Base-by-base conservation (phyloP, 176 grass and related monocot genomes). In the Oryza meridionalis region DNA sequence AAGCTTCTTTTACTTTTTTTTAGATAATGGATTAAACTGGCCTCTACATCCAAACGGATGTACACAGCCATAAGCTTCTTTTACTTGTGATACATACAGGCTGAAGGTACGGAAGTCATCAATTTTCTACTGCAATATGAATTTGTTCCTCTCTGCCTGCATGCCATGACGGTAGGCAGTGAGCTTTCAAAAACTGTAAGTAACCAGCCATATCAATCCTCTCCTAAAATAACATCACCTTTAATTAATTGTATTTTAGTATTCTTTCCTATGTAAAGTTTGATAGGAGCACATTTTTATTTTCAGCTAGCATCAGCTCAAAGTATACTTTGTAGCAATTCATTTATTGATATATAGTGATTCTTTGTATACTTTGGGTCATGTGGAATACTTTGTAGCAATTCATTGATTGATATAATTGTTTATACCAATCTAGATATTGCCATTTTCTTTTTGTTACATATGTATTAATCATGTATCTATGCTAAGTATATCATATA, bases 151-250 rank as follows among this genome's bases (percentile, higher is more conserved):
- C 77, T 92, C 15, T 98, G 92, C 67, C 32, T 95, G 35, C 91
- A 75, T 16, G 90, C 38, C 63, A 95, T 98, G 96, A 83, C 88
- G 73, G 93, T 88, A 70, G 91, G 92, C 67, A 91, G 70, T 55
- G 96, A 98, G 76, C 77, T 93, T 69, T 93, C 89, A 29, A 95
- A 95, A 87, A 90, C 87, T 14, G 96, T 98, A 90, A 72, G 90
- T 92, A 38, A 7, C 59, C 64, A 65, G 27, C 63, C 27, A 84
- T 42, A 21, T 17, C 43, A 38, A 47, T 22, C 32, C 12, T 75
- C 6, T 24, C 50, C 0, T 61, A 44, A 74, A 58, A 79, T 79
- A 44, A 21, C 17, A n/a, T 74, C 14, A 64, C 75, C 49, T 85
- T 65, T 78, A 81, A 40, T 7, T 40, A 40, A 81, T 14, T 51